Evolutionary conservation across 2,329 filamentous ascomycete species (phyloP), one percentile per base, ranked within the genome.

Genomic region (Blastomyces parvus): DNA sequence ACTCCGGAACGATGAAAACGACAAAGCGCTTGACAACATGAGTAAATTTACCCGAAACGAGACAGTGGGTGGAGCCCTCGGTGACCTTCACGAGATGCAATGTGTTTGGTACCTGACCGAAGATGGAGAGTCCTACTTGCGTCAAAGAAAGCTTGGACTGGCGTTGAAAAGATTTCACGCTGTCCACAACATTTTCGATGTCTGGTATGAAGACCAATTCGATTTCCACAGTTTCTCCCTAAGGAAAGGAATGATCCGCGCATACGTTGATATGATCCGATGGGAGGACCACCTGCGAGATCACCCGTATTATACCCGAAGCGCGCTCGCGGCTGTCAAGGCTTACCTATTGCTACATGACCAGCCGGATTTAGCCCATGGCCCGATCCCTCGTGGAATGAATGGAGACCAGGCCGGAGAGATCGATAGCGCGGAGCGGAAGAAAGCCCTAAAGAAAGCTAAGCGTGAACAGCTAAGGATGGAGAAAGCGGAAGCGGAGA

Each of bases 211-310:
- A 74, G 94, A 99, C 70, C 94, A 99, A 72, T 97, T 97, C 71
- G 94, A 99, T 74, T 99, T 99, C 81, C 95, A 99, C 81, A 91
- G 86, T 74, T 99, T 99, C 77, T 97, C 91, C 25, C 81, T 99
- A n/a, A 84, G 94, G 25, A 99, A 97, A 77, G 95, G 95, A 17
- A 93, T 96, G 81, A 90, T 97, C 65, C 84, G 93, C 63, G 90
- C 94, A 1, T 99, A 99, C 73, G 81, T 99, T 50, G 92, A 97
- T 70, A 96, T 99, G 91, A 83, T 99, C 57, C 86, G 89, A 69
- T 99, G 94, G 95, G 93, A 97, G 74, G 92, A 99, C 73, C 86
- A 87, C 66, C 78, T 97, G 55, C 87, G 91, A 62, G 89, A 96
- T 70, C 94, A 99, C 74, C 94, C 94, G 0, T 97, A 96, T 79